Evolutionary conservation across 2,329 filamentous ascomycete species (phyloP).

Genomic region (Blastomyces gilchristii): DNA sequence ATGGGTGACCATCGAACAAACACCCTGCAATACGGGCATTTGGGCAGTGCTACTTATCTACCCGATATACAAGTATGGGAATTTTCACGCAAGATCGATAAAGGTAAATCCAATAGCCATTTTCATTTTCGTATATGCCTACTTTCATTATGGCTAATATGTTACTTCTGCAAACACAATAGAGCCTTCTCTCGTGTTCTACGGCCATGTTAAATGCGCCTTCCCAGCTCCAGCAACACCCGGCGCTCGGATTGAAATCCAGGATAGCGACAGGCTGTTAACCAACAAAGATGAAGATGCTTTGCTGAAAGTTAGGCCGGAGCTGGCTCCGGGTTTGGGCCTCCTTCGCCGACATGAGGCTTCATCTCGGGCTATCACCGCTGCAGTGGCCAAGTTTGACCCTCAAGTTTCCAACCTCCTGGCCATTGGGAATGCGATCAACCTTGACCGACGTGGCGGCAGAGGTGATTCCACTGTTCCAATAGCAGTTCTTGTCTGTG

Average conservation of each 20-base stretch:
- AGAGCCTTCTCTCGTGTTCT: conserved; percentile 5
- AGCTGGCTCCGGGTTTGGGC: conserved; percentile 27
- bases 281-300: conserved; percentile 15
- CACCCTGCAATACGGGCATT: conserved; percentile 49
- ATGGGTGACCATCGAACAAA: conserved; percentile 46
- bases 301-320: conserved; percentile 25
- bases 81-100: conserved; percentile 34
- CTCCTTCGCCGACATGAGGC: conserved; percentile 23
- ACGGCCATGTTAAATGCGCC: background rate
- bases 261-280: background rate
- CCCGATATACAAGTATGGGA: conserved; percentile 39
- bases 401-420: conserved; percentile 35
- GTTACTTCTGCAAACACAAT: background rate
- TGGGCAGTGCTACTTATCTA: conserved; percentile 44
- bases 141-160: background rate
- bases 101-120: conserved; percentile 16
- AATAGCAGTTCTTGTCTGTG: conserved; percentile 32
- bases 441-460: conserved; percentile 24
- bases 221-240: background rate
- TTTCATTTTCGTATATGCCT: background rate
- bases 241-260: background rate
- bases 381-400: conserved; percentile 25
- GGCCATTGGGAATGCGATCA: conserved; percentile 41
- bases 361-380: conserved; percentile 25
- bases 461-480: conserved; percentile 23